Conservation (phyloP, 2,329 filamentous ascomycete species). For the Botryotinia narcissicola region DNA sequence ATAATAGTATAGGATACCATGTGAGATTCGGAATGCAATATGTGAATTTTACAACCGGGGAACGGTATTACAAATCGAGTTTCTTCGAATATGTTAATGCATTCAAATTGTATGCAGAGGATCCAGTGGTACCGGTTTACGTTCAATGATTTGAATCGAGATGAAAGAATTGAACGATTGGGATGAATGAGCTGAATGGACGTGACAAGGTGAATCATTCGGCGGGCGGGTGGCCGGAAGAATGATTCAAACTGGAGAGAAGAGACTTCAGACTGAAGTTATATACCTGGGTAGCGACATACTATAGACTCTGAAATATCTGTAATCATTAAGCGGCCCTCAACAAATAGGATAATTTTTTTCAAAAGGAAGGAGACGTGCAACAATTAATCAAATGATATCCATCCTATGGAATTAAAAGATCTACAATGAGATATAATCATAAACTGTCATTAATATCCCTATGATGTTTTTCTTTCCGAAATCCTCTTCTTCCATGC, state of each 20-base stretch:
- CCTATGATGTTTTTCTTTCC: background rate
- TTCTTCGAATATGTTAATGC: constrained; percentile 37
- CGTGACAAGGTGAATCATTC: background rate
- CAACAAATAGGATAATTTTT: too few species aligned
- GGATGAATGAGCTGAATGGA: too few species aligned
- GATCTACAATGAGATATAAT: too few species aligned
- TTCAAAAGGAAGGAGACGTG: background rate
- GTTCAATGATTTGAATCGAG: constrained; percentile 8
- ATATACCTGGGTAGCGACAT: background rate
- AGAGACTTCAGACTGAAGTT: background rate
- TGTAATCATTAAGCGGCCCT: background rate
- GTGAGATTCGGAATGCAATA: constrained; percentile 35
- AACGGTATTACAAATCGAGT: constrained; percentile 32
- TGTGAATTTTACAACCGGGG: constrained; percentile 43
- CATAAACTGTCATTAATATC: background rate
- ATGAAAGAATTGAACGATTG: background rate
- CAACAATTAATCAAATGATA: background rate
- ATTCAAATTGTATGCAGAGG: constrained; percentile 33
- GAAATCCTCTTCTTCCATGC: background rate
- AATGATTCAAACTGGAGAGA: background rate
- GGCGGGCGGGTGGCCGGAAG: background rate
- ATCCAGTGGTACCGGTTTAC: constrained; percentile 32
- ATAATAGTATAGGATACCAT: constrained; percentile 22
- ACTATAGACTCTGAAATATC: background rate
- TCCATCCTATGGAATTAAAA: background rate